phyloP scores from a whole-genome alignment of 2,329 filamentous ascomycete genomes.

The Dichotomopilus funicola region DNA sequence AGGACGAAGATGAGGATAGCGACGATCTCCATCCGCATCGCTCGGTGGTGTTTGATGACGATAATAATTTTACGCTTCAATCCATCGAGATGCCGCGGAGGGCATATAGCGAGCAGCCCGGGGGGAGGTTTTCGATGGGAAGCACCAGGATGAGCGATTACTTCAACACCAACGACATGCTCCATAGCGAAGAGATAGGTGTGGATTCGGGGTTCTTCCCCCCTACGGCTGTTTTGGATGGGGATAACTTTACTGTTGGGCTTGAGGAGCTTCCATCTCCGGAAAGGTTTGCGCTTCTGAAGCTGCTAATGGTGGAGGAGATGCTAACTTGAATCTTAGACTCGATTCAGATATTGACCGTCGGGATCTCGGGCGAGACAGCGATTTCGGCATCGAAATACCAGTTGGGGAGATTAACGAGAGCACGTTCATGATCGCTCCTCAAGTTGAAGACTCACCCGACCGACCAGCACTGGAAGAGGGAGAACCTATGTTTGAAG shows the following conservation, averaged over 20 bases:
- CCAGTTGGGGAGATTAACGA: conserved; percentile 41
- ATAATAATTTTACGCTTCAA: conserved; percentile 52
- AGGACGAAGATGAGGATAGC: conserved; percentile 39
- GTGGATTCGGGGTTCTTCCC: conserved; percentile 49
- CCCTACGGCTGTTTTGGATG: conserved; percentile 37
- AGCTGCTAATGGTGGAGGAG: too few relatives aligned
- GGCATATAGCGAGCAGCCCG: conserved; percentile 40
- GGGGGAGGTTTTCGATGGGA: conserved; percentile 43
- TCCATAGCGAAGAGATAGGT: conserved; percentile 35
- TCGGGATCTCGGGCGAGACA: conserved; percentile 32
- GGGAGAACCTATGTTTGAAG: conserved; percentile 16
- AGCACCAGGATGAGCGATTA: conserved; percentile 53
- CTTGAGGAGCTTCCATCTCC: conserved; percentile 39
- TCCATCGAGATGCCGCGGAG: conserved; percentile 56
- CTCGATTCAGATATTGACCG: conserved; percentile 19
- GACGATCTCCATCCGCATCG: conserved; percentile 49
- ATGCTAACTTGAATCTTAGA: conserved; percentile 10
- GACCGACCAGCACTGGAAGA: conserved; percentile 4
- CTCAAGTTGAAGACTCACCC: conserved; percentile 25
- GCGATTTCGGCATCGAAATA: conserved; percentile 46
- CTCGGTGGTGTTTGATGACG: conserved; percentile 50
- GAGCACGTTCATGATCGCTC: conserved; percentile 45
- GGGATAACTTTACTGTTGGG: conserved; percentile 33
- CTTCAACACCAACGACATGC: conserved; percentile 32
- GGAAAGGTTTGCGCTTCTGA: conserved; percentile 13